A percentile compares a stretch with the other conserved stretches of the same genome.
Evolutionary conservation across 805 yeast genomes (phyloP).

Genomic region (Wickerhamomyces bovis): DNA sequence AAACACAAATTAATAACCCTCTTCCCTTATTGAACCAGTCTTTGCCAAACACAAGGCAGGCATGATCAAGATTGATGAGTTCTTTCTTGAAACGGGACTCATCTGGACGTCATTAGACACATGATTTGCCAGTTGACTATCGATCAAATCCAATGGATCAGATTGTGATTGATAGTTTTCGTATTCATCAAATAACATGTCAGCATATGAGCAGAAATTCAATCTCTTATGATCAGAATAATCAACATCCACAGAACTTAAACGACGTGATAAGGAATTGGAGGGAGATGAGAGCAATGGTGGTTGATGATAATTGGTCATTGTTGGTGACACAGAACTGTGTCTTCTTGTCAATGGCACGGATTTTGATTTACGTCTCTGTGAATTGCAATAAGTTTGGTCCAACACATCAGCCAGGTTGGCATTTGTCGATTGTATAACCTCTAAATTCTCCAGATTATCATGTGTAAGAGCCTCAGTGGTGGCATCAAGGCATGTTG

Average conservation of each 20-base stretch:
- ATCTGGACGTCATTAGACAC: neutral
- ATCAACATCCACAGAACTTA: constrained; percentile 10
- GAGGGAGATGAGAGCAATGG: neutral
- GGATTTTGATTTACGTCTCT: neutral
- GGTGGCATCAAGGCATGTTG: constrained; percentile 80
- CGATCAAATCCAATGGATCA: neutral
- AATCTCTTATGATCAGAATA: constrained; percentile 20
- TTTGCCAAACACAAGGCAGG: constrained; percentile 5
- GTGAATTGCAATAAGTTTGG: constrained; percentile 1
- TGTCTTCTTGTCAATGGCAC: constrained; percentile 6
- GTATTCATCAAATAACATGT: constrained; percentile 20
- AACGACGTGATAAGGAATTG: neutral
- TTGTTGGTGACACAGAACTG: neutral
- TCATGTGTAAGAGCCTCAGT: constrained; percentile 52
- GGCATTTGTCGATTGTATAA: constrained; percentile 47
- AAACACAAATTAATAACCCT: neutral
- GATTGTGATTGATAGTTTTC: neutral
- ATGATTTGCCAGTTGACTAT: neutral
- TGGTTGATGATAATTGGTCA: neutral
- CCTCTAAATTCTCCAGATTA: constrained; percentile 62
- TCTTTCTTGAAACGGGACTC: constrained; percentile 10
- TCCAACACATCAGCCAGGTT: constrained; percentile 5
- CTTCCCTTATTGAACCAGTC: neutral
- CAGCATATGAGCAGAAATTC: constrained; percentile 23
- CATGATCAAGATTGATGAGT: constrained; percentile 6